Conservation (phyloP, 2,329 filamentous ascomycete genomes). For the Cordyceps tenuipes region DNA sequence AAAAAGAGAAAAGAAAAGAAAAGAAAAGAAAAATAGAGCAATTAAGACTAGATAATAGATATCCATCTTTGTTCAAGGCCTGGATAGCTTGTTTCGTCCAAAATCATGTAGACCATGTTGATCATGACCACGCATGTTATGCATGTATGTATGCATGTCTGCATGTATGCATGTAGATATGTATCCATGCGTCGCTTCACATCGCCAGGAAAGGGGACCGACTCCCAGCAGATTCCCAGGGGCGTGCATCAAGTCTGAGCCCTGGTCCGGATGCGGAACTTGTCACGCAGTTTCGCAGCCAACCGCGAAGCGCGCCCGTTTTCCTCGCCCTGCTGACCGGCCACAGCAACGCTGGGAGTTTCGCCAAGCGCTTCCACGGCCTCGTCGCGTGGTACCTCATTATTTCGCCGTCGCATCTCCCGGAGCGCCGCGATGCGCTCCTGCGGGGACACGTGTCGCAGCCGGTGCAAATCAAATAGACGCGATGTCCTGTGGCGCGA, state of each 20-base stretch:
- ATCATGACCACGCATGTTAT: no score
- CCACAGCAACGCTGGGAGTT: constrained; percentile 12
- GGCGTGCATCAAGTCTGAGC: constrained; percentile 24
- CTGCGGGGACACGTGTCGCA: constrained; percentile 51
- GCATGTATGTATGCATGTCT: no score
- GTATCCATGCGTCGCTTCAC: neutral
- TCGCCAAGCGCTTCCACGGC: neutral
- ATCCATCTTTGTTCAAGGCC: neutral
- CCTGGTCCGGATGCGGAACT: constrained; percentile 43
- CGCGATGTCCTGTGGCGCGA: constrained; percentile 39
- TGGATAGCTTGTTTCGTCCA: neutral
- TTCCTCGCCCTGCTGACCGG: constrained; percentile 22
- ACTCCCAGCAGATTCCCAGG: neutral
- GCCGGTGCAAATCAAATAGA: constrained; percentile 46
- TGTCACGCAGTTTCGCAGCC: constrained; percentile 42
- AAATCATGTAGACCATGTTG: neutral
- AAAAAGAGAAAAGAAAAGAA: neutral
- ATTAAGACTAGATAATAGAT: neutral
- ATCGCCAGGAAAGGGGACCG: no score
- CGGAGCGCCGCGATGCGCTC: constrained; percentile 55
- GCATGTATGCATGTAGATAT: no score
- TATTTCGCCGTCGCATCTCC: constrained; percentile 27
- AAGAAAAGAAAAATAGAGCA: neutral
- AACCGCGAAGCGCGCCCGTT: constrained; percentile 35
- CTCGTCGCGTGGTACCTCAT: constrained; percentile 3